Conservation (phyloP, 2,329 filamentous ascomycete species). For the Drechslera avenae region DNA sequence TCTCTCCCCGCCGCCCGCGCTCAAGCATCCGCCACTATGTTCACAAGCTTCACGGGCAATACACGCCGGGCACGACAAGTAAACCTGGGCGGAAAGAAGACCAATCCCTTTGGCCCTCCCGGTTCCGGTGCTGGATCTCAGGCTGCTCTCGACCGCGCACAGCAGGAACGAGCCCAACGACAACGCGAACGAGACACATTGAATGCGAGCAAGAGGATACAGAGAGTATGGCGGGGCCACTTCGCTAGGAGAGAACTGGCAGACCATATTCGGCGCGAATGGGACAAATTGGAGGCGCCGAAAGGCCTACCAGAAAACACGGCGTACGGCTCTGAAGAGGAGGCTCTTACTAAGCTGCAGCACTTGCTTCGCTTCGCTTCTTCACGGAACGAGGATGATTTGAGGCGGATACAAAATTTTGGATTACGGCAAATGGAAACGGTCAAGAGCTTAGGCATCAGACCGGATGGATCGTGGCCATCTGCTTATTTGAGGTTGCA, state of each 20-base stretch:
- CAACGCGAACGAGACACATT: constrained; percentile 80
- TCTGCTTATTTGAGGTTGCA: constrained; percentile 51
- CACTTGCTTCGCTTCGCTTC: constrained; percentile 53
- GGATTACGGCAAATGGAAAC: constrained; percentile 46
- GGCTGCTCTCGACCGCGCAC: constrained; percentile 80
- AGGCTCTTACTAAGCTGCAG: constrained; percentile 50
- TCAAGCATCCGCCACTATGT: constrained; percentile 64
- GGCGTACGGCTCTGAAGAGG: constrained; percentile 47
- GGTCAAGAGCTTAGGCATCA: constrained; percentile 27
- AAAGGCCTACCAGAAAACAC: constrained; percentile 12
- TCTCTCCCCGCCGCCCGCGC: background rate
- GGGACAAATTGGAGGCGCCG: constrained; percentile 38
- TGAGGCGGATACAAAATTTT: constrained; percentile 49
- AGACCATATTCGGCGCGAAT: constrained; percentile 53
- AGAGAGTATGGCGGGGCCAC: constrained; percentile 83
- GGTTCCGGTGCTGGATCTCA: constrained; percentile 68
- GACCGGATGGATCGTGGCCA: constrained; percentile 46
- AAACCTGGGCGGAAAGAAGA: constrained; percentile 84
- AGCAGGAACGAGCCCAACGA: constrained; percentile 80
- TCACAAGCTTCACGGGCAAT: constrained; percentile 87
- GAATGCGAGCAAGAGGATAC: constrained; percentile 74
- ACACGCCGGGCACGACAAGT: constrained; percentile 87
- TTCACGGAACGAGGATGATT: constrained; percentile 46
- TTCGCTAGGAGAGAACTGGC: constrained; percentile 64
- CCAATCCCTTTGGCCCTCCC: constrained; percentile 74